Base-by-base conservation (phyloP, 179 eudicot genomes). In the Actinidia polygama region DNA sequence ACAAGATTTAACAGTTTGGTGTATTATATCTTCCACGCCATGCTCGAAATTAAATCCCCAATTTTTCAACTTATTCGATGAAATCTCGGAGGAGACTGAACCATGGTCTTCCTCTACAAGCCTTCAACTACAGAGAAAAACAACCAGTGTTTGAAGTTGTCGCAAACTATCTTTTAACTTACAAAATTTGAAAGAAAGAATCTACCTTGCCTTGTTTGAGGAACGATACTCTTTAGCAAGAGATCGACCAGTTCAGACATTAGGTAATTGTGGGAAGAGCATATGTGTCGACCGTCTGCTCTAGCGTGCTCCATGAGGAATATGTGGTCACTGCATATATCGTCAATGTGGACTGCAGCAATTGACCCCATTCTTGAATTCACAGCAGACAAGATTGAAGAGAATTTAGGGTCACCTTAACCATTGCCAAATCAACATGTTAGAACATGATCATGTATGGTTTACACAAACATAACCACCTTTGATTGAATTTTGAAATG, bases 281-380 rank as follows among this genome's bases (percentile, higher is more conserved):
- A 94, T 75, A 94, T 83, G 73, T 90, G 93, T 69, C 77, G 86
- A 11, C 93, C 97, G 84, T 89, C 68, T 26, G 94, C 91, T 12
- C 58, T 59, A 16, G 71, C 26, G 63, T 92, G 88, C 89, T 93
- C 90, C 97, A 93, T 91, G 7, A 93, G 90, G 59, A 84, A 87
- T 46, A 84, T 78, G 84, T 86, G 90, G 51, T 92, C 95, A 74
- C 78, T 83, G 89, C 98, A 91, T 80, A 93, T 82, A 81, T 94
- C 98, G 70, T 91, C 90, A 8, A 92, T 86, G 83, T 94, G 97
- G 82, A 92, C 93, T 81, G 93, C 75, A 46, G 91, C 91, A 62
- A 94, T 87, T 14, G 97, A 94, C 1, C 98, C 97, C 95, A 93
- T 91, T 85, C 95, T 86, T 11, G 92, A 75, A 75, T 79, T 91